Evolutionary conservation across 2,329 filamentous ascomycete genomes (phyloP).

Genomic region (Penicillium olsonii): DNA sequence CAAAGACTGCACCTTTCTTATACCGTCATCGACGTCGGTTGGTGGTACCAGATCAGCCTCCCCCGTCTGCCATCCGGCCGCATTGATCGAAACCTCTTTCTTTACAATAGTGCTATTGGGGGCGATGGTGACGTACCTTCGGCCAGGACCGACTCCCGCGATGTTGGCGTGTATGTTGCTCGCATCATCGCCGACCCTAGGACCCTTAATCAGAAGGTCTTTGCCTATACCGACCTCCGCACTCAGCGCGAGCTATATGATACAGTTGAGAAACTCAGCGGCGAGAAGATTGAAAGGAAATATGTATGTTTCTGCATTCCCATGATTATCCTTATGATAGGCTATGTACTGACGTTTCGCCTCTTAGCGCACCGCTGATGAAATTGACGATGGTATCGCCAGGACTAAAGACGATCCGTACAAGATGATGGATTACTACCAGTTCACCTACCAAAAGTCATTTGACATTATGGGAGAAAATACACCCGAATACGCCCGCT

Average conservation of each 20-base stretch:
- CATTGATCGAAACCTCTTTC: not conserved
- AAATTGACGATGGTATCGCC: too few relatives aligned
- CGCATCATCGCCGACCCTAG: constrained; percentile 1
- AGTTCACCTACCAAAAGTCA: constrained; percentile 48
- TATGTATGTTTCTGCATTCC: too few relatives aligned
- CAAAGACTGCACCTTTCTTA: constrained; percentile 47
- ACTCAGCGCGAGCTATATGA: constrained; percentile 1
- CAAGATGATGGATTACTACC: constrained; percentile 35
- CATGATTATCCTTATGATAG: too few relatives aligned
- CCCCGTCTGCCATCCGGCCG: constrained; percentile 23
- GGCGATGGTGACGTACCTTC: not conserved
- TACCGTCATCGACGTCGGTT: constrained; percentile 55
- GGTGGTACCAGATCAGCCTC: constrained; percentile 50
- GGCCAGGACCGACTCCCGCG: not conserved
- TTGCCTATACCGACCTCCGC: not conserved
- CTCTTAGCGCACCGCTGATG: too few relatives aligned
- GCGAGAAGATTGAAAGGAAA: constrained; percentile 12
- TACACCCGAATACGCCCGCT: constrained; percentile 53
- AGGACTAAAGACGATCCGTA: too few relatives aligned
- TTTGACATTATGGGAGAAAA: constrained; percentile 56
- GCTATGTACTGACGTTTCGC: too few relatives aligned
- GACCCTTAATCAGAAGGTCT: constrained; percentile 7
- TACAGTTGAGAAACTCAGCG: constrained; percentile 22
- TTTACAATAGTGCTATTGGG: not conserved
- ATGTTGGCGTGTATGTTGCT: constrained; percentile 3